phyloP scores from a whole-genome alignment of 2,329 filamentous ascomycete genomes.

The Ramularia collo-cygni region DNA sequence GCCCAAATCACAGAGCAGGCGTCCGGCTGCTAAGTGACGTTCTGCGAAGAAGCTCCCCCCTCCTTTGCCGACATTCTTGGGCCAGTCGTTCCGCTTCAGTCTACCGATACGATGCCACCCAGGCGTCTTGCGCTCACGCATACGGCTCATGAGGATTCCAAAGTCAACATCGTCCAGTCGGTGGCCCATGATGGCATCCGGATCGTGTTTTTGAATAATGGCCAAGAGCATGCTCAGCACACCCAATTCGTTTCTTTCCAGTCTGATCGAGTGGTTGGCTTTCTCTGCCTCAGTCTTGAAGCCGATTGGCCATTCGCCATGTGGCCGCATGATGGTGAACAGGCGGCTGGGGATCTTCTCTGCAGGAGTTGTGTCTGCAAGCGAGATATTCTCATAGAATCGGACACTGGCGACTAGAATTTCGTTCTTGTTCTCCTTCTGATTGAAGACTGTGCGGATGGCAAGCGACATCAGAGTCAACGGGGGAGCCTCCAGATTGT shows the following conservation, averaged over 20 bases:
- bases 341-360: constrained; percentile 84
- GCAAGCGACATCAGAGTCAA: constrained; percentile 94
- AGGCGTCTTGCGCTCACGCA: constrained; percentile 84
- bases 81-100: constrained; percentile 78
- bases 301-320: constrained; percentile 72
- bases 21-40: constrained; percentile 78
- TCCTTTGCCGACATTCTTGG: constrained; percentile 73
- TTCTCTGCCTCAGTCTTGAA: constrained; percentile 75
- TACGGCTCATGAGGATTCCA: constrained; percentile 76
- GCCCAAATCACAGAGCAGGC: constrained; percentile 84
- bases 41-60: constrained; percentile 91
- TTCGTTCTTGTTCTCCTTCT: constrained; percentile 92
- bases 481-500: constrained; percentile 75
- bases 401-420: constrained; percentile 86
- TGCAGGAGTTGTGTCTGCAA: constrained; percentile 80
- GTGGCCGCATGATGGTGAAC: constrained; percentile 84
- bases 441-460: constrained; percentile 79
- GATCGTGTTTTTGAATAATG: constrained; percentile 79
- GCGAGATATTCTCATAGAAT: constrained; percentile 82
- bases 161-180: constrained; percentile 97
- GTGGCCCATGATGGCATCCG: constrained; percentile 89
- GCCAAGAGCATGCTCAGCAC: constrained; percentile 84
- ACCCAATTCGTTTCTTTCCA: constrained; percentile 77
- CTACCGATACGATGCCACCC: constrained; percentile 93
- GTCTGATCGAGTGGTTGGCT: constrained; percentile 67